Evolutionary conservation across 2,329 filamentous ascomycete genomes (phyloP).

Genomic region (Cadophora sp.): DNA sequence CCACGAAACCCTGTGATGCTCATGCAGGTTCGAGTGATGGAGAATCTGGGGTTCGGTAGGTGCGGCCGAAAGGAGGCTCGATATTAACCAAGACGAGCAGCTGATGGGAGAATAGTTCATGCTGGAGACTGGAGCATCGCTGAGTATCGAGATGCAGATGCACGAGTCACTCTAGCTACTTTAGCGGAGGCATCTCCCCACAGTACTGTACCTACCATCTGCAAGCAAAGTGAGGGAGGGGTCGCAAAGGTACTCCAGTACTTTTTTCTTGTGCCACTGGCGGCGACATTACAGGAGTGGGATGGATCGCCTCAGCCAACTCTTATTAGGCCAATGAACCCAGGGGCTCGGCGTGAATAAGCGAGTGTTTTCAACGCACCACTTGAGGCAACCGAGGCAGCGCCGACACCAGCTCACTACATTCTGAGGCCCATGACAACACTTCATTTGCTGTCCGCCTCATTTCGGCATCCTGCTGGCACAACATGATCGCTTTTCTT

Average conservation of each 20-base stretch:
- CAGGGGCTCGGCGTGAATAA: slow-evolving; percentile 16
- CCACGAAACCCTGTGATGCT: slow-evolving; percentile 35
- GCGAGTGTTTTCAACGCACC: slow-evolving; percentile 12
- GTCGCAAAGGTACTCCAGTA: background rate
- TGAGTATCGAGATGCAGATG: background rate
- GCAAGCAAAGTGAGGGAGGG: background rate
- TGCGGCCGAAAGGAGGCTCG: slow-evolving; percentile 36
- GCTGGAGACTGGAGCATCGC: background rate
- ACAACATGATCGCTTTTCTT: background rate
- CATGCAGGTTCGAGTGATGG: slow-evolving; percentile 38
- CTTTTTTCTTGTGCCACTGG: background rate
- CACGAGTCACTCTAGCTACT: slow-evolving; percentile 2
- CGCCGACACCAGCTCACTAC: slow-evolving; percentile 1
- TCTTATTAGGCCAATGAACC: background rate
- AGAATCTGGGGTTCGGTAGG: slow-evolving; percentile 42
- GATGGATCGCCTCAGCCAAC: slow-evolving; percentile 1
- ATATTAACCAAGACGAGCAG: slow-evolving; percentile 29
- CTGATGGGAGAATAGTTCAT: slow-evolving; percentile 15
- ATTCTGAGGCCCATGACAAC: slow-evolving; percentile 1
- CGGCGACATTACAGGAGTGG: slow-evolving; percentile 3
- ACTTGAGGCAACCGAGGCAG: slow-evolving; percentile 19
- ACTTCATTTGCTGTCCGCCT: slow-evolving; percentile 2
- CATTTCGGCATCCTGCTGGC: slow-evolving; percentile 7
- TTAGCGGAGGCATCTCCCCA: background rate
- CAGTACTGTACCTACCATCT: slow-evolving; percentile 10